Percentiles rank a stretch among this genome's conserved stretches.
phyloP scores from a whole-genome alignment of 441 rosid species.

The Brassica hybrid region DNA sequence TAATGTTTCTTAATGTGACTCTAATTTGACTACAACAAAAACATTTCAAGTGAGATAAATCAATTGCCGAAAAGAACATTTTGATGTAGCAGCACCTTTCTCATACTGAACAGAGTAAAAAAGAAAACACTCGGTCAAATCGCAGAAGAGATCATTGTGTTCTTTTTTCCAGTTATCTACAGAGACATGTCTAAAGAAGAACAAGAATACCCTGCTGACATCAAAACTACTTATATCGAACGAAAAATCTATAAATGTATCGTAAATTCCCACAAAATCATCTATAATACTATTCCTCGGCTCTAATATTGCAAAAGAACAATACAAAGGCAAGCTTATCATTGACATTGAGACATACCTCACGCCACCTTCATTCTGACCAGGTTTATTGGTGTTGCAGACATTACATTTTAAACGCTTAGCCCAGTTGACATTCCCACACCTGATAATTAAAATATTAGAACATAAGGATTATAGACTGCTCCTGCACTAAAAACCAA shows the following conservation, averaged over 20 bases:
- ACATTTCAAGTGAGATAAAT: not conserved
- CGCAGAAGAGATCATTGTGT: not conserved
- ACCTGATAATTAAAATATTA: constrained; percentile 55
- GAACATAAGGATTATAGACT: not conserved
- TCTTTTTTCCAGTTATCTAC: not conserved
- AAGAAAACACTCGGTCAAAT: not conserved
- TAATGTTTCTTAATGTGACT: not conserved
- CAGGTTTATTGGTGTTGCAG: constrained; percentile 97
- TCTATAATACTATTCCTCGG: not conserved
- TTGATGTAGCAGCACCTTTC: not conserved
- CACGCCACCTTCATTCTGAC: constrained; percentile 92
- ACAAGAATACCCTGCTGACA: not conserved
- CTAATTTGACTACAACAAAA: not conserved
- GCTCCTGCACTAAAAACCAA: not conserved
- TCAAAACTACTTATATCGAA: not conserved
- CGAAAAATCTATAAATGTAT: not conserved
- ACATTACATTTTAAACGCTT: constrained; percentile 91
- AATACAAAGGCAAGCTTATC: not conserved
- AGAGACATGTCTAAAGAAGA: not conserved
- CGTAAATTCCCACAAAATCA: not conserved
- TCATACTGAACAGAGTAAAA: not conserved
- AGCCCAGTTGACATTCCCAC: constrained; percentile 98
- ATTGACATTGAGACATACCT: constrained; percentile 53
- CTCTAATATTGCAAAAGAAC: not conserved
- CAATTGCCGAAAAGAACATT: too few species aligned